Percentiles rank a stretch among this genome's conserved stretches.
These are phyloP conservation scores for Fusarium scirpi DNA, from an alignment of 2,329 filamentous ascomycete species.

Conservation along the genomic window DNA sequence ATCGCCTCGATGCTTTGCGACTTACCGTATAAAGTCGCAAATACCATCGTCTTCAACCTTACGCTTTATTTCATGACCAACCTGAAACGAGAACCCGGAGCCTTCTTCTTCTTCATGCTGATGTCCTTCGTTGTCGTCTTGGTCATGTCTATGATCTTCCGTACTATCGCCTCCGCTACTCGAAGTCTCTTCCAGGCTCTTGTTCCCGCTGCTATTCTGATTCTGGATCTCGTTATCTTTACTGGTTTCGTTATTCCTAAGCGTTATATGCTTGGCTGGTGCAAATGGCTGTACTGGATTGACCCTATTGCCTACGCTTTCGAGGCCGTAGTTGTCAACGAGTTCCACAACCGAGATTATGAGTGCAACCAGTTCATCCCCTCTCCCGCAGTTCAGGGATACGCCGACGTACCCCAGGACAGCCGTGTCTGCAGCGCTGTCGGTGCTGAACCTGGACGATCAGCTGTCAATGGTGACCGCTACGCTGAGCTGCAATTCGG, in stretches of 20 bases:
- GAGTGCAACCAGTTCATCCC: constrained; percentile 62
- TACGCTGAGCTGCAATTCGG: constrained; percentile 60
- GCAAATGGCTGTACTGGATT: constrained; percentile 84
- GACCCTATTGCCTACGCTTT: constrained; percentile 85
- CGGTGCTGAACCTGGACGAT: constrained; percentile 60
- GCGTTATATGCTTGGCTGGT: constrained; percentile 82
- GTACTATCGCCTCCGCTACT: constrained; percentile 48
- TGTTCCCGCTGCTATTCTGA: constrained; percentile 47
- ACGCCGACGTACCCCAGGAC: constrained; percentile 35
- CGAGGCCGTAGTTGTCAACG: constrained; percentile 84
- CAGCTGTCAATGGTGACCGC: constrained; percentile 59
- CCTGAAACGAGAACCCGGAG: constrained; percentile 76
- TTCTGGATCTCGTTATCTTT: constrained; percentile 67
- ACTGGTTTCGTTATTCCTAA: constrained; percentile 77
- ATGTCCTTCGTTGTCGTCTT: constrained; percentile 79
- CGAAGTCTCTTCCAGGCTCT: constrained; percentile 48
- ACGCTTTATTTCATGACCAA: constrained; percentile 90
- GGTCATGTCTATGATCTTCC: constrained; percentile 75
- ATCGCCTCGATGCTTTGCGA: constrained; percentile 87
- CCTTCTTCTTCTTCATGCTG: constrained; percentile 89
- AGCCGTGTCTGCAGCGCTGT: constrained; percentile 60
- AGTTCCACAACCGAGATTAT: constrained; percentile 77
- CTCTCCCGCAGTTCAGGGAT: constrained; percentile 40
- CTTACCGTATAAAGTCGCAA: constrained; percentile 81
- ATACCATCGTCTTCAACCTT: constrained; percentile 81